phyloP scores from a whole-genome alignment of 257 asterid species.

The Coffea canephora region DNA sequence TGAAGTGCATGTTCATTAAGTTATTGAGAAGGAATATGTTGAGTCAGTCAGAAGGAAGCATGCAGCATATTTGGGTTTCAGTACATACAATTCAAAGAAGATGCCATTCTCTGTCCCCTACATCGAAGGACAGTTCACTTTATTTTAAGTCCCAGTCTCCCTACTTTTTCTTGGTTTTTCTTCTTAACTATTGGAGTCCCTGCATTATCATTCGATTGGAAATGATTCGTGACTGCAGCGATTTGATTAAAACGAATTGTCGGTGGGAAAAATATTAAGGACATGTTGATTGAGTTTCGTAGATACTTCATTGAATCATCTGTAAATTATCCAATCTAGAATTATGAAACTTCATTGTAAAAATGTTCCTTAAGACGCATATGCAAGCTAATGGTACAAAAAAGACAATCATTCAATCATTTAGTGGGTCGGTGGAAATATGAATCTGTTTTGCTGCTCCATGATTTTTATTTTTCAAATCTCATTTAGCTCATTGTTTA shows the following conservation, averaged over 20 bases:
- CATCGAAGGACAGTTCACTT: background rate
- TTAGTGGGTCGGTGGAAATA: conserved; percentile 2
- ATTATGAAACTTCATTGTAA: conserved; percentile 5
- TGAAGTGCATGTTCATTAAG: conserved; percentile 1
- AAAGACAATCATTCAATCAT: background rate
- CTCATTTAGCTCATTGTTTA: background rate
- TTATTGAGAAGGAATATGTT: background rate
- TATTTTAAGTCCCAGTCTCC: background rate
- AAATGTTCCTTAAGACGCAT: conserved; percentile 4
- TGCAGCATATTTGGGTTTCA: background rate
- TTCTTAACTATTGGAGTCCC: background rate
- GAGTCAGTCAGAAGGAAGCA: background rate
- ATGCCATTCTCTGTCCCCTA: conserved; percentile 17
- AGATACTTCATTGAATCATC: background rate
- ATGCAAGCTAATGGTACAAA: background rate
- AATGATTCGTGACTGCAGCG: background rate
- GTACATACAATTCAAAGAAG: background rate
- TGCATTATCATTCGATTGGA: conserved; percentile 12
- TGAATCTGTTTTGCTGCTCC: background rate
- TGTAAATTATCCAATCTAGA: background rate
- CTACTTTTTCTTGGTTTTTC: conserved; percentile 1
- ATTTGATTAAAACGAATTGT: conserved; percentile 11
- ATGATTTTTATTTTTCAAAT: background rate
- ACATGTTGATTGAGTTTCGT: background rate
- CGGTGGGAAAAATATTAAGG: conserved; percentile 7